Percentiles rank a stretch among this genome's conserved stretches.
phyloP scores from a whole-genome alignment of 1,284 basidiomycete species.

The Ceratobasidium sp. region DNA sequence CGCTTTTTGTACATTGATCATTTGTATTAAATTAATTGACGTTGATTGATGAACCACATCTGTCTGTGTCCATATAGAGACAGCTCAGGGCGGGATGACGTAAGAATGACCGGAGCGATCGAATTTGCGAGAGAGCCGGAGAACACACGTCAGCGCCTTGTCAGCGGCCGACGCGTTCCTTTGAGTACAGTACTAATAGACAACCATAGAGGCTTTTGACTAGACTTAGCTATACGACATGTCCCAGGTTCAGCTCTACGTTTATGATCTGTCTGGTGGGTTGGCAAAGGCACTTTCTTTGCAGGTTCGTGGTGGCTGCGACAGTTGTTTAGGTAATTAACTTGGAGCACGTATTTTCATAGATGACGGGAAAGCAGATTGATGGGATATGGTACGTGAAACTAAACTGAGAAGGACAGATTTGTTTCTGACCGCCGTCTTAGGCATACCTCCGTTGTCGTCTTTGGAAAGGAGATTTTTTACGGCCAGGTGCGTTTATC shows the following conservation, averaged over 20 bases:
- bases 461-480: constrained; percentile 84
- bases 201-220: too few relatives aligned
- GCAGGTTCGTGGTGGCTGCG: constrained; percentile 79
- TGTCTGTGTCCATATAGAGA: neutral
- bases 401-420: neutral
- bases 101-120: neutral
- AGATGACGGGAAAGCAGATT: constrained; percentile 85
- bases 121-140: constrained; percentile 36
- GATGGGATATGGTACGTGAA: constrained; percentile 83
- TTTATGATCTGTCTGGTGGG: constrained; percentile 91
- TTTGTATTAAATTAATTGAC: constrained; percentile 38
- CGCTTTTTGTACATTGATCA: constrained; percentile 24
- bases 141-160: constrained; percentile 24
- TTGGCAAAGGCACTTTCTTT: constrained; percentile 79
- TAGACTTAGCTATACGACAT: constrained; percentile 45
- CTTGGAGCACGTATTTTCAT: constrained; percentile 78
- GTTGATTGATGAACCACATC: neutral
- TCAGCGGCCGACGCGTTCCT: neutral
- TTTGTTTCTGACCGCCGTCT: neutral
- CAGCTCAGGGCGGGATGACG: constrained; percentile 13
- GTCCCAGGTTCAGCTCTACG: constrained; percentile 76
- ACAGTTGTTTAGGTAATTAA: constrained; percentile 77
- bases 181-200: neutral
- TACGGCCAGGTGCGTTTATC: constrained; percentile 69
- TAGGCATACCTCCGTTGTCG: constrained; percentile 91